These are phyloP conservation scores for Colletotrichum liaoningense DNA, from an alignment of 2,329 filamentous ascomycete genomes.

Conservation along the genomic window DNA sequence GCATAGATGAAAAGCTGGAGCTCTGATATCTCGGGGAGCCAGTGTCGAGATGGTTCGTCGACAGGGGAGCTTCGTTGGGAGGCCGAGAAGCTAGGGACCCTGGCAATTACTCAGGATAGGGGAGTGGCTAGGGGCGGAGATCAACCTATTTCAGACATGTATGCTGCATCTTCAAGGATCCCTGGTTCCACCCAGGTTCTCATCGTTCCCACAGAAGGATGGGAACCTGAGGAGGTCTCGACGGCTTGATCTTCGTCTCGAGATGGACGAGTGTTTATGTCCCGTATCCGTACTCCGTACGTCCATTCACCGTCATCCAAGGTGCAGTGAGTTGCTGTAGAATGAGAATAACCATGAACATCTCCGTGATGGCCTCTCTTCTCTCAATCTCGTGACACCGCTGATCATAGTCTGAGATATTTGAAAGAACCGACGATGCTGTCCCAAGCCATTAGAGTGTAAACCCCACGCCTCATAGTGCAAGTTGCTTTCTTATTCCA, in stretches of 20 bases:
- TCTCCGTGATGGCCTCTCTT: background rate
- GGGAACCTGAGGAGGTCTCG: background rate
- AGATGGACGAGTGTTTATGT: background rate
- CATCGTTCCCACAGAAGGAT: background rate
- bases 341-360: background rate
- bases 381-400: background rate
- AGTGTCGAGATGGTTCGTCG: constrained; percentile 15
- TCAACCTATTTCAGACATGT: constrained; percentile 33
- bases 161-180: constrained; percentile 23
- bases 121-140: constrained; percentile 27
- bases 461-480: background rate
- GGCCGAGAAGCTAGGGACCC: background rate
- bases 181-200: background rate
- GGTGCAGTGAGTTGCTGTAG: background rate
- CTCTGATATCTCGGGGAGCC: constrained; percentile 5
- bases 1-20: constrained; percentile 24
- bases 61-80: constrained; percentile 19
- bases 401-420: background rate
- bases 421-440: background rate
- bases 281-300: too few species aligned
- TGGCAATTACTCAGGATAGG: constrained; percentile 4
- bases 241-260: background rate
- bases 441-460: background rate
- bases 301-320: background rate
- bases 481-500: background rate